phyloP scores from a whole-genome alignment of 2,329 filamentous ascomycete genomes.

The Achaetomium macrosporum region DNA sequence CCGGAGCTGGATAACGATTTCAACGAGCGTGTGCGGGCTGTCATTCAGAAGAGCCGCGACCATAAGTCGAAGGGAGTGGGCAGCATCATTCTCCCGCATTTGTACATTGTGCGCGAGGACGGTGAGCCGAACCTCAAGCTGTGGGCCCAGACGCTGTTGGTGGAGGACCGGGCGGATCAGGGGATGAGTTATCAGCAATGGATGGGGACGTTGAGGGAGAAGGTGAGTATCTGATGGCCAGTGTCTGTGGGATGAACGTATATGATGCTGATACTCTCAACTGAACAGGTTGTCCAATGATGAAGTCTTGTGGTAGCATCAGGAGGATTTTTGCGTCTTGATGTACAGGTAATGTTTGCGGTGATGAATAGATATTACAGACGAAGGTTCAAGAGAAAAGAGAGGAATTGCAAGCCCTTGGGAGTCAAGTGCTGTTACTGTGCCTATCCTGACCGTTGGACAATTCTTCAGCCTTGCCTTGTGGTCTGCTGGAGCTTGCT shows the following conservation, averaged over 20 bases:
- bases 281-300: constrained; percentile 23
- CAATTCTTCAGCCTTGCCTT: no score
- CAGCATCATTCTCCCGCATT: constrained; percentile 84
- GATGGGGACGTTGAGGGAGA: constrained; percentile 87
- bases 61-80: constrained; percentile 82
- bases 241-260: neutral
- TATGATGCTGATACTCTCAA: constrained; percentile 9
- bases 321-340: neutral
- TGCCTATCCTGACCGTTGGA: no score
- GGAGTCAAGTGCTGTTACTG: no score
- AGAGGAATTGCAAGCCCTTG: neutral
- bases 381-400: neutral
- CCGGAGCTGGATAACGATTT: constrained; percentile 92
- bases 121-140: constrained; percentile 91
- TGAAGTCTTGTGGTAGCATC: neutral
- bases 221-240: constrained; percentile 54
- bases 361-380: constrained; percentile 8
- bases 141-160: constrained; percentile 92
- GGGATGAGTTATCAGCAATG: constrained; percentile 89
- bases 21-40: constrained; percentile 85
- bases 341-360: constrained; percentile 3
- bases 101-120: constrained; percentile 92
- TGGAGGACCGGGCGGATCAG: constrained; percentile 93
- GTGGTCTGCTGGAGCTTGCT: no score
- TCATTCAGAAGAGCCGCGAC: constrained; percentile 87